Evolutionary conservation across 2,329 filamentous ascomycete species (phyloP), one percentile per base, ranked within the genome.

Genomic region (Epichloe sibirici): DNA sequence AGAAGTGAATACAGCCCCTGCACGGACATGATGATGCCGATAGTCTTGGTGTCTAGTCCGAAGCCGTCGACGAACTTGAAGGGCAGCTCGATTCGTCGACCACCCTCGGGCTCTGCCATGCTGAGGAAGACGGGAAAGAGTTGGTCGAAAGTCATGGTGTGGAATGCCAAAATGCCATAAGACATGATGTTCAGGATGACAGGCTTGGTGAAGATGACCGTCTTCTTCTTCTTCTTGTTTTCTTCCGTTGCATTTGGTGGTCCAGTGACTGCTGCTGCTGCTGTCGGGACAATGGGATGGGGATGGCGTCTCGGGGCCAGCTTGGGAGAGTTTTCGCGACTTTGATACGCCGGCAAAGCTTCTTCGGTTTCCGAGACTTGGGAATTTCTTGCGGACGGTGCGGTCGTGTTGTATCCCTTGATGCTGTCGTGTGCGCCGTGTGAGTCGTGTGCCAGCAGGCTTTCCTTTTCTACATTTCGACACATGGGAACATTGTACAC

Each of bases 61-160:
- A 96, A 91, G 17, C 93, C 91, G 54, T 88, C 88, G 3, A 82
- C 82, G 60, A 98, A 97, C 61, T 86, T 85, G 74, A 98, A 93
- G 0, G 91, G 91, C 2, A 95, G 77, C 12, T 70, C 76, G 57
- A 61, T 74, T 57, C 63, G 79, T 68, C 63, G 77, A 8, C 53
- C 51, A 64, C 62, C 76, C 65, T 72, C 60, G 1, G 75, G 76
- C 9, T 71, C 66, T 15, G 70, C 69, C 45, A 88, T 88, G 67
- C 87, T 91, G 63, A 98, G 81, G 60, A 98, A 89, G 2, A 96
- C 87, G 0, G 93, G 91, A 60, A 97, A 83, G 48, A 97, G 78
- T 63, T 95, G 88, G 69, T 98, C 93, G 61, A 95, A 93, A 0
- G 90, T 94, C 70, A 98, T 96, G 12, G 91, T 96, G 71, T 97